Percentiles rank a stretch among this genome's conserved stretches.
Conservation (phyloP, 2,329 filamentous ascomycete species). For the Pseudogymnoascus sp. region DNA sequence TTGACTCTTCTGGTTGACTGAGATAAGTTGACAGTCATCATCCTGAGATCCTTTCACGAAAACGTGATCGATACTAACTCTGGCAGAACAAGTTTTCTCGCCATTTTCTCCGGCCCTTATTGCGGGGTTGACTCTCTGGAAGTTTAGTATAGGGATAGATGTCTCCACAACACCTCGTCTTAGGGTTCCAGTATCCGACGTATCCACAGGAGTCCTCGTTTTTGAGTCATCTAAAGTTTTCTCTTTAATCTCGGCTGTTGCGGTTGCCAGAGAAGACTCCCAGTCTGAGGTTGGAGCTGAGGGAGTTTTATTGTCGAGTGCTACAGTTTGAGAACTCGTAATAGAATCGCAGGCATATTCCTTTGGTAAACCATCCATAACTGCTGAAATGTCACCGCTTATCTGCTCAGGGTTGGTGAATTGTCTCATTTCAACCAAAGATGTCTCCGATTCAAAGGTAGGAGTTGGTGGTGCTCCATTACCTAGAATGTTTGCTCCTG, state of each 20-base stretch:
- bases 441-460: too few species aligned
- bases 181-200: background rate
- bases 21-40: background rate
- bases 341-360: background rate
- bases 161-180: background rate
- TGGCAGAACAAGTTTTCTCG: background rate
- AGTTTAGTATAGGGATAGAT: background rate
- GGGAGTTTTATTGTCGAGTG: background rate
- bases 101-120: background rate
- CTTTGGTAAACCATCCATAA: background rate
- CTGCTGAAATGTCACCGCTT: background rate
- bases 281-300: background rate
- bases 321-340: background rate
- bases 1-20: background rate
- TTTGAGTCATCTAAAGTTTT: too few species aligned
- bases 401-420: background rate
- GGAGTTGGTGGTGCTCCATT: too few species aligned
- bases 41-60: background rate
- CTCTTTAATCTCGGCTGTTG: too few species aligned
- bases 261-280: background rate
- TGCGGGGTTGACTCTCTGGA: background rate
- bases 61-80: background rate
- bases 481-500: too few species aligned
- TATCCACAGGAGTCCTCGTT: background rate
- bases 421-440: background rate